Evolutionary conservation across 176 grass and related monocot species (phyloP).

Genomic region (Tuctoria greenei): DNA sequence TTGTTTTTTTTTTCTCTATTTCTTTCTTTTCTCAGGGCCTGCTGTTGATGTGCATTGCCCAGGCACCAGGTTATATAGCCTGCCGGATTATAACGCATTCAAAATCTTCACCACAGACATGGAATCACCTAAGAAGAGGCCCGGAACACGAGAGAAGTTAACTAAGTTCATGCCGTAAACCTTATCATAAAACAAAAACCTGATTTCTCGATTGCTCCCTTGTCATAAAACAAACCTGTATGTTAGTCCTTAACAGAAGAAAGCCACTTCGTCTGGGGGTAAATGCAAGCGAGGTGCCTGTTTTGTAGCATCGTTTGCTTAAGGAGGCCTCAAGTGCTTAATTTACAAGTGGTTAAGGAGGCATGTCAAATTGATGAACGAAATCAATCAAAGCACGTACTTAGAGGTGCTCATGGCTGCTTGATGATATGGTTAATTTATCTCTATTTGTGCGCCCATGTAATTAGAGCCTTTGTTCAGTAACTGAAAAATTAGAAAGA

Average conservation of each 20-base stretch:
- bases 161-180: not conserved
- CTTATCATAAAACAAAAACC: not conserved
- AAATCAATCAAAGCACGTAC: not conserved
- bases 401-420: not conserved
- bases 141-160: not conserved
- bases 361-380: not conserved
- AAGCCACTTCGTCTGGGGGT: not conserved
- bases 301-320: not conserved
- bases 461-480: not conserved
- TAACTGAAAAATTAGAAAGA: not conserved
- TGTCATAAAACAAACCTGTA: conserved; percentile 8
- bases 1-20: not conserved
- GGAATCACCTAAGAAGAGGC: not conserved
- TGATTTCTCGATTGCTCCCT: not conserved
- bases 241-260: not conserved
- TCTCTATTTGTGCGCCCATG: not conserved
- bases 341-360: not conserved
- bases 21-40: not conserved
- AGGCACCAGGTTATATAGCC: conserved; percentile 25
- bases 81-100: conserved; percentile 37
- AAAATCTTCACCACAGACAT: conserved; percentile 26
- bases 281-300: not conserved
- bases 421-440: not conserved
- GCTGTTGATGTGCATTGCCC: not conserved
- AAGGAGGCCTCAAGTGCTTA: not conserved